These are phyloP conservation scores for Prorocentrum cordatum DNA, from an alignment of 169 alveolate genomes.

Conservation along the genomic window DNA sequence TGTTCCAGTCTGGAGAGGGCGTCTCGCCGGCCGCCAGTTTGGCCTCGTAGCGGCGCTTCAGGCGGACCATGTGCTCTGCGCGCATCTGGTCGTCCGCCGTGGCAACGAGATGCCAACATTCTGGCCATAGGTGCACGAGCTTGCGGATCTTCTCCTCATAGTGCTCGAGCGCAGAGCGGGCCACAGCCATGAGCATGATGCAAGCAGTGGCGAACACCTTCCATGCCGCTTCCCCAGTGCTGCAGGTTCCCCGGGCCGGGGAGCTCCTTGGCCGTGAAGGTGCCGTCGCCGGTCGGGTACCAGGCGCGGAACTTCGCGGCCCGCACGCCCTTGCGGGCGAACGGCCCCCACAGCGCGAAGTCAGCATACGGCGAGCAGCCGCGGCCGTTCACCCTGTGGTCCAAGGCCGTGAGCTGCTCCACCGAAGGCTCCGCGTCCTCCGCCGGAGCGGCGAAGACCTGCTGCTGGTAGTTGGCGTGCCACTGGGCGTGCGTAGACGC, in stretches of 20 bases:
- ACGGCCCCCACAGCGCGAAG: not conserved
- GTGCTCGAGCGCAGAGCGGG: not conserved
- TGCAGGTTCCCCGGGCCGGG: constrained; percentile 12
- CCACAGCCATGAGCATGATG: not conserved
- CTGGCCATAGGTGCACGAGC: not conserved
- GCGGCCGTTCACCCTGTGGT: not conserved
- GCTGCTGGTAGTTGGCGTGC: not conserved
- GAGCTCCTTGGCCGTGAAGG: not conserved
- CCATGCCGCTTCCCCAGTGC: not conserved
- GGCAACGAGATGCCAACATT: not conserved
- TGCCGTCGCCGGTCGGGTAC: not conserved
- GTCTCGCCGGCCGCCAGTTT: not conserved
- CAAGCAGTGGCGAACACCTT: not conserved
- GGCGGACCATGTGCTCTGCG: not conserved
- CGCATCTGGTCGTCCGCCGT: not conserved
- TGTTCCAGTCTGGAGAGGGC: not conserved
- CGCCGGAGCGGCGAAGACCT: not conserved
- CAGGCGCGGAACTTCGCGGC: not conserved
- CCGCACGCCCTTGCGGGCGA: not conserved
- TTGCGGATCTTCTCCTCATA: not conserved
- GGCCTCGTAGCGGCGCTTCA: not conserved
- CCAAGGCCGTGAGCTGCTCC: not conserved
- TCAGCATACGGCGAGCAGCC: not conserved
- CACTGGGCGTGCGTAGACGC: not conserved
- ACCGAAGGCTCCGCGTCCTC: constrained; percentile 1